These are phyloP conservation scores for Fomitiporia mediterranea DNA, from an alignment of 1,284 basidiomycete genomes.

Conservation along the genomic window DNA sequence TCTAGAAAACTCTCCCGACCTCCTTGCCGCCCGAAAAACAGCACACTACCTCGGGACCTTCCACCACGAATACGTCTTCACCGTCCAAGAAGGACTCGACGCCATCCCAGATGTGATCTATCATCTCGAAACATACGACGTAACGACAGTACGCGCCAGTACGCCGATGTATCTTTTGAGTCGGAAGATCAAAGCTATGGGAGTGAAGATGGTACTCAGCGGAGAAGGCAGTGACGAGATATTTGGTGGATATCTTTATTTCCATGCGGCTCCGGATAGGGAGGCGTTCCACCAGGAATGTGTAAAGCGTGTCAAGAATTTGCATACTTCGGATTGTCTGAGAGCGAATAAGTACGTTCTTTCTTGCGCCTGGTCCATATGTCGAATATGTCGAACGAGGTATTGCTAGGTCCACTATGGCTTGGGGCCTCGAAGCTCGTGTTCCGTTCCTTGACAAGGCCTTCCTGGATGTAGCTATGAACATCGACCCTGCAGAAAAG, in stretches of 20 bases:
- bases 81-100: conserved; percentile 97
- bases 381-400: conserved; percentile 2
- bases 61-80: conserved; percentile 98
- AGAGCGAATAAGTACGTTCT: conserved; percentile 89
- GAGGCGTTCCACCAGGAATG: conserved; percentile 94
- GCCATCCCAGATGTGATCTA: conserved; percentile 98
- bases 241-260: conserved; percentile 97
- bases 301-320: conserved; percentile 93
- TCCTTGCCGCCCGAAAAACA: conserved; percentile 91
- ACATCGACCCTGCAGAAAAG: conserved; percentile 85
- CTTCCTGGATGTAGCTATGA: conserved; percentile 94
- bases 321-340: conserved; percentile 97
- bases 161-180: conserved; percentile 98
- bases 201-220: conserved; percentile 99
- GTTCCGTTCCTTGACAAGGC: conserved; percentile 98
- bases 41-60: conserved; percentile 92
- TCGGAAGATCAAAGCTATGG: conserved; percentile 99
- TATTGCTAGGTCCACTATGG: conserved; percentile 85
- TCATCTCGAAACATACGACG: conserved; percentile 98
- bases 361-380: not conserved
- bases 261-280: conserved; percentile 94
- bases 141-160: conserved; percentile 96
- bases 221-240: conserved; percentile 99
- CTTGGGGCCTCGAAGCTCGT: conserved; percentile 98
- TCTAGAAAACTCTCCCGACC: conserved; percentile 92